Conservation (phyloP, 768 basidiomycete species). For the Psilocybe cubensis region DNA sequence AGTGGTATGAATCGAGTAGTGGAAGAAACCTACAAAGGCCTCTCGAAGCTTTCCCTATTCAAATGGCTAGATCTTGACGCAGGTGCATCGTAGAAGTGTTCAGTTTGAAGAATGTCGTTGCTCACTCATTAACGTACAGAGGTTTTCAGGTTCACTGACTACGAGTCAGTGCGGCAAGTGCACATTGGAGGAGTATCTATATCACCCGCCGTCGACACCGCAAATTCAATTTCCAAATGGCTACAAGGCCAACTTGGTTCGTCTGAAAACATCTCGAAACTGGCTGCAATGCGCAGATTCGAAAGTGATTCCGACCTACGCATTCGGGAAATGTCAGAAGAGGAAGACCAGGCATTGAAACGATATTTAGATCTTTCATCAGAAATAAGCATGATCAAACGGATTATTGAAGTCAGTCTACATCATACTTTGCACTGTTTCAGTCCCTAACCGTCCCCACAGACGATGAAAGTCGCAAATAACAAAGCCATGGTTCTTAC, state of each 20-base stretch:
- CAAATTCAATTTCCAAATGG: conserved; percentile 17
- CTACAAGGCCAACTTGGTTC: conserved; percentile 18
- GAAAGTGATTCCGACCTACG: conserved; percentile 24
- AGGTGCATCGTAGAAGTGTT: not conserved
- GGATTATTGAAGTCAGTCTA: conserved; percentile 26
- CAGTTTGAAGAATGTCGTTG: not conserved
- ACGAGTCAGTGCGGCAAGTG: conserved; percentile 1
- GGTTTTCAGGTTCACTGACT: not conserved
- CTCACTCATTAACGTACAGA: not conserved
- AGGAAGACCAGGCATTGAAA: conserved; percentile 36
- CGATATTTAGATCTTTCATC: conserved; percentile 41
- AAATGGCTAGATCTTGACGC: conserved; percentile 1
- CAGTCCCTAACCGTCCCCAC: not conserved
- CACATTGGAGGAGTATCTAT: conserved; percentile 16
- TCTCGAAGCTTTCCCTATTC: not conserved
- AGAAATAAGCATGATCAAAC: conserved; percentile 26
- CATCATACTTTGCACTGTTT: not conserved
- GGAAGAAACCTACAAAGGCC: not conserved
- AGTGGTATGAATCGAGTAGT: not conserved
- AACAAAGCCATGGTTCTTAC: conserved; percentile 11
- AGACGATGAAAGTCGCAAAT: conserved; percentile 18
- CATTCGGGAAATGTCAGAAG: conserved; percentile 37
- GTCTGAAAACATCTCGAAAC: conserved; percentile 19
- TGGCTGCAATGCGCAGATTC: conserved; percentile 16
- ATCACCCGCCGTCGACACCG: conserved; percentile 16